These are phyloP conservation scores for Limnomonas spitsbergensis DNA, from an alignment of 139 green algal species.

Conservation along the genomic window DNA sequence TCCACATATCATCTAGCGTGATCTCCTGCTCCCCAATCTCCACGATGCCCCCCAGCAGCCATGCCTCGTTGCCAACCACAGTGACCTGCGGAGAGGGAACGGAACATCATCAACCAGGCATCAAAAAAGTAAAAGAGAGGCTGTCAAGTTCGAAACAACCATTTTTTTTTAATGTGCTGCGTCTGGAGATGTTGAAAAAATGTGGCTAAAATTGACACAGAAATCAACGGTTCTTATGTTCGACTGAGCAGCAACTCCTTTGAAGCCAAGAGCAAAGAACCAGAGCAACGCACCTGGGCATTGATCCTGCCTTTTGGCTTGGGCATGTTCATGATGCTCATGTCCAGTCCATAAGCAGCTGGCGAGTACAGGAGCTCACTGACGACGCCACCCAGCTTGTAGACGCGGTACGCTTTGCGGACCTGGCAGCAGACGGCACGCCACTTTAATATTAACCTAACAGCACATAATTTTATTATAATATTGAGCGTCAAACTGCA, in stretches of 20 bases:
- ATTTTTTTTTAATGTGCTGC: too few relatives aligned
- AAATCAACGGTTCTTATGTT: too few relatives aligned
- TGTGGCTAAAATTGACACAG: too few relatives aligned
- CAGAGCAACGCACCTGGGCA: conserved; percentile 44
- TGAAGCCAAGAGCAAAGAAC: too few relatives aligned
- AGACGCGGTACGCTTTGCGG: conserved; percentile 81
- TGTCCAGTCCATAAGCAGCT: conserved; percentile 78
- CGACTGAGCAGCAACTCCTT: too few relatives aligned
- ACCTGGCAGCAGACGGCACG: conserved; percentile 27
- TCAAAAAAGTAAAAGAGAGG: too few relatives aligned
- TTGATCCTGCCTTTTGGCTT: conserved; percentile 79
- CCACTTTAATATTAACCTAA: conserved; percentile 4
- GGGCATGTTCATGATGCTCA: conserved; percentile 60
- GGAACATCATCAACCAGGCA: too few relatives aligned
- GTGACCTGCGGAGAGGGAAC: conserved; percentile 29
- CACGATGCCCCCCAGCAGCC: conserved; percentile 71
- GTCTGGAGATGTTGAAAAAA: too few relatives aligned
- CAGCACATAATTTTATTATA: too few relatives aligned
- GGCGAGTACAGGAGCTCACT: conserved; percentile 90
- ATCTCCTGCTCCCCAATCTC: conserved; percentile 75
- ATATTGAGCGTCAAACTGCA: too few relatives aligned
- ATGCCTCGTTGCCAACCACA: conserved; percentile 80
- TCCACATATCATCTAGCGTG: conserved; percentile 92
- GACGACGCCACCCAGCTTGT: conserved; percentile 73
- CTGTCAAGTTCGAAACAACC: too few relatives aligned